Evolutionary conservation across 257 asterid genomes (phyloP), one percentile per base, ranked within the genome.

Genomic region (Jaltomata sinuosa): DNA sequence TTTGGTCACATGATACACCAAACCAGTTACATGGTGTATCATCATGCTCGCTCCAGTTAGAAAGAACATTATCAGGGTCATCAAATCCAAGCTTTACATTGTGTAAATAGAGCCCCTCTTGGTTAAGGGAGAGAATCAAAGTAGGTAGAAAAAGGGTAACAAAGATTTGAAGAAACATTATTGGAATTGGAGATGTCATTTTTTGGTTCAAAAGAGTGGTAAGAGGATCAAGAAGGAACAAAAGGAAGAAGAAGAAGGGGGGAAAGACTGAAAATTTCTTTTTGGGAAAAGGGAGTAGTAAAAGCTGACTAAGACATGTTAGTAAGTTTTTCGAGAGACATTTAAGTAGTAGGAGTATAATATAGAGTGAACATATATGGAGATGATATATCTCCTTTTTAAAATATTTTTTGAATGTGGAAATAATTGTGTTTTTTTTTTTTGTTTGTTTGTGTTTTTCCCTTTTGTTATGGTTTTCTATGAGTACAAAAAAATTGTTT

Each of bases 21-120:
- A 80, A 86, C 99, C 99, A 97, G 59, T 81, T 88, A 90, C 99
- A 95, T 18, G 99, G 99, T 0, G 92, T 86, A 3, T 67, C 88
- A 78, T 92, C 94, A 49, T 65, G 27, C 3, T 93, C 89, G 87
- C 87, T 88, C 99, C 99, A 97, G 86, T 85, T 86, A 55, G 97
- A 89, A 78, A 97, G 91, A 84, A 85, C 91, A 36, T 79, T 78
- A 74, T 90, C 94, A 16, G 98, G 99, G 88, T 97, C 99, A 83
- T 93, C 94, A 62, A 97, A 90, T 21, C 87, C 89, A 84, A 89
- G 91, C 85, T 90, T 95, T 22, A 94, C 94, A 50, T 86, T 90
- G 21, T 89, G 95, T 14, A 97, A 95, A 61, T 89, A 89, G 4
- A 83, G 64, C 1, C 94, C 98, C 69, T 95, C 99, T 64, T 93